Percentiles rank a stretch among this genome's conserved stretches.
These are phyloP conservation scores for Conticribra weissflogii DNA, from an alignment of 108 stramenopile species.

Conservation along the genomic window DNA sequence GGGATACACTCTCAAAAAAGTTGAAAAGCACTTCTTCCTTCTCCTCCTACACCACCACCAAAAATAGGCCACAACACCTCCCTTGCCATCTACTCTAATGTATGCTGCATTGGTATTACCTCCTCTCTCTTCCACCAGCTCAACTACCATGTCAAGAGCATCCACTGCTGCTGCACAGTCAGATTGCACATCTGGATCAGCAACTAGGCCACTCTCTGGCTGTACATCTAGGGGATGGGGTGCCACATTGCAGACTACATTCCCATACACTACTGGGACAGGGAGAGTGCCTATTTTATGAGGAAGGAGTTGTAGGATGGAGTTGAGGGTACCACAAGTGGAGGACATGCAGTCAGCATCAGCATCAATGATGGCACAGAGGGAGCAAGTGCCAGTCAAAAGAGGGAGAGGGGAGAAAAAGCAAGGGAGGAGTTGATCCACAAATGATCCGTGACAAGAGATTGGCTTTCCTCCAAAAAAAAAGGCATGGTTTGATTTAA, in stretches of 20 bases:
- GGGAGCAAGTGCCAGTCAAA: too few species aligned
- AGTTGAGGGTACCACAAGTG: too few species aligned
- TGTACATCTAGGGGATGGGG: slow-evolving; percentile 70
- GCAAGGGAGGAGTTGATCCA: slow-evolving; percentile 30
- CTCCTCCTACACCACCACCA: slow-evolving; percentile 22
- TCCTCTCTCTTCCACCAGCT: slow-evolving; percentile 73
- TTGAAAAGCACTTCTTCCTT: slow-evolving; percentile 58
- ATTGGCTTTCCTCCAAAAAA: slow-evolving; percentile 26
- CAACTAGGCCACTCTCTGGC: slow-evolving; percentile 69
- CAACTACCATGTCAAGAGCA: slow-evolving; percentile 68
- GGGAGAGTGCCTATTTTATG: slow-evolving; percentile 93
- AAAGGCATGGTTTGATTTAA: slow-evolving; percentile 9
- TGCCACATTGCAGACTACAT: slow-evolving; percentile 75
- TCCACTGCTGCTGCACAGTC: slow-evolving; percentile 56
- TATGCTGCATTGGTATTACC: slow-evolving; percentile 80
- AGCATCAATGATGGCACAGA: too few species aligned
- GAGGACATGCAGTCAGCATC: too few species aligned
- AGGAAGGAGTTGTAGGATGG: slow-evolving; percentile 48
- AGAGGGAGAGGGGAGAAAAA: slow-evolving; percentile 14
- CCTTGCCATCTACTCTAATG: slow-evolving; percentile 74
- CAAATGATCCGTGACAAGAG: slow-evolving; percentile 22
- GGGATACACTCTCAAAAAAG: slow-evolving; percentile 86
- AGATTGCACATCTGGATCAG: slow-evolving; percentile 82
- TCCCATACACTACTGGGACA: slow-evolving; percentile 85
- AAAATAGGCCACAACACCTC: slow-evolving; percentile 83